Base-by-base conservation (phyloP, 352 stramenopile species). In the Phytopythium litorale region DNA sequence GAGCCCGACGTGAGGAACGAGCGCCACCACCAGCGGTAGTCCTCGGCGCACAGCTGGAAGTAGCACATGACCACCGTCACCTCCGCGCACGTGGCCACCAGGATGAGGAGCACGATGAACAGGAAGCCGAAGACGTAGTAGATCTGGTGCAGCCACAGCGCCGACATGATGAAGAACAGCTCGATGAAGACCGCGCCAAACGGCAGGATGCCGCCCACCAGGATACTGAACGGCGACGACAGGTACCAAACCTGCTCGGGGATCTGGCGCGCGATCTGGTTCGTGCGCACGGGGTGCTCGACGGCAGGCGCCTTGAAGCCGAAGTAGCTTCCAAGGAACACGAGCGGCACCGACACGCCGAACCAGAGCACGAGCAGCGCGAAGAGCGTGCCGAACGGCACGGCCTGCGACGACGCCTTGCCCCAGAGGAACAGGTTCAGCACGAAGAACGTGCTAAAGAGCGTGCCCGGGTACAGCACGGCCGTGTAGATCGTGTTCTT, bases 41-140 rank as follows among this genome's bases (percentile, higher is more conserved):
- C 98, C 83, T 99, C 98, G 52, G 88, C 93, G 64, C 97, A 99
- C 9, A 99, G 86, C 83, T 99, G 97, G 73, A 99, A 98, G 91
- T 99, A 99, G 74, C 94, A 99, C 91, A 99, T 98, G 25, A 99
- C 97, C 58, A 99, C 97, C 40, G 96, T 97, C 45, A 99, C 98
- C 75, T 99, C 94, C 0, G 97, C 97, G 73, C 97, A 99, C 28
- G 98, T 99, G 19, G 97, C 88, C 16, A 98, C 82, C 37, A 99
- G 79, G 68, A 99, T 99, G 33, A 99, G 63, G 51, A 99, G 77
- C 52, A 99, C 97, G 56, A 98, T 95, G 68, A 99, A 97, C 48
- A 99, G 80, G 74, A 99, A 99, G 56, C 98, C 97, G 78, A 99
- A 99, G 38, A 99, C 96, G 83, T 99, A 99, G 86, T 99, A 99